Evolutionary conservation across 768 basidiomycete genomes (phyloP).

Genomic region (Rubroboletus pulcherrimus): DNA sequence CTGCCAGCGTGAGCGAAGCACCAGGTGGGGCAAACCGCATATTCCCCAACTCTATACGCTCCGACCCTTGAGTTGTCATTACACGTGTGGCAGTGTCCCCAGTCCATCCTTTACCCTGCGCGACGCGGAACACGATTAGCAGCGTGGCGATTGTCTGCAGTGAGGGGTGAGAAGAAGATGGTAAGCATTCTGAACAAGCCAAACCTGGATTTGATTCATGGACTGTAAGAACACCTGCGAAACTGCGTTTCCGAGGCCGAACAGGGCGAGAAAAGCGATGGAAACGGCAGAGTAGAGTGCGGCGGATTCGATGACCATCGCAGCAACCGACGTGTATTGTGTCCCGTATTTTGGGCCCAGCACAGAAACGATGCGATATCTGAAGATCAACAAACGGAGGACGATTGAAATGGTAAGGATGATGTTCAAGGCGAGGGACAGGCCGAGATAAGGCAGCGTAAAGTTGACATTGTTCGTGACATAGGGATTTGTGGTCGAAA

Average conservation of each 20-base stretch:
- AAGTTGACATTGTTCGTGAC: conserved; percentile 11
- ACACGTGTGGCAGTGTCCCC: background rate
- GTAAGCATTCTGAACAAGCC: background rate
- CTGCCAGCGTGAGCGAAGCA: background rate
- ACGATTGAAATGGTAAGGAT: conserved; percentile 32
- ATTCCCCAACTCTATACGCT: background rate
- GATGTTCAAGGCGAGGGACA: conserved; percentile 33
- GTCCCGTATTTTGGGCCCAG: conserved; percentile 23
- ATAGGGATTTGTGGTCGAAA: background rate
- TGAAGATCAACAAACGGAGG: conserved; percentile 22
- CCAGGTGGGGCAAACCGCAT: background rate
- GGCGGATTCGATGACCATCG: conserved; percentile 36
- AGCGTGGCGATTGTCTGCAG: conserved; percentile 1
- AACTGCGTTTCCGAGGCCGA: conserved; percentile 14
- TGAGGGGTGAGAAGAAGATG: background rate
- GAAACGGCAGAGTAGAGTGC: conserved; percentile 27
- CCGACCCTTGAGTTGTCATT: background rate
- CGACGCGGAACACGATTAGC: conserved; percentile 5
- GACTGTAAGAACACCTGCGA: conserved; percentile 30
- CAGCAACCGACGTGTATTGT: conserved; percentile 30
- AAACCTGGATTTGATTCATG: conserved; percentile 29
- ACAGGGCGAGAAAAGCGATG: conserved; percentile 31
- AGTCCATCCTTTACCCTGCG: conserved; percentile 5
- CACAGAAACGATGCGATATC: background rate
- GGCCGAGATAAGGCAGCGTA: conserved; percentile 22